Conservation (phyloP, 2,329 filamentous ascomycete species). For the Pyrenophora teres region DNA sequence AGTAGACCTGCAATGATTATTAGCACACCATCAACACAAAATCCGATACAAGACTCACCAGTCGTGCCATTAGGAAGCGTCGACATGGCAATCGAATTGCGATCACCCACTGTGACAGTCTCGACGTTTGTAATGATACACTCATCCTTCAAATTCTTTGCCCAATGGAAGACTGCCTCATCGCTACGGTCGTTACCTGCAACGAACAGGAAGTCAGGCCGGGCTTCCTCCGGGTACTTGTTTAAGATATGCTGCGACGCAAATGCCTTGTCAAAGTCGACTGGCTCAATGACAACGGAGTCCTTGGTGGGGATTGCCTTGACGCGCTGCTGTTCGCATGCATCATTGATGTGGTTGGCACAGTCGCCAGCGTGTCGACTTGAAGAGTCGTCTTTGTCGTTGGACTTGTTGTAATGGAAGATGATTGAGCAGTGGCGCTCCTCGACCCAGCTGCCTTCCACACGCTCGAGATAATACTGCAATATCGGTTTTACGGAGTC, state of each 20-base stretch:
- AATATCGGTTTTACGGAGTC: slow-evolving; percentile 80
- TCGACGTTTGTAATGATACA: slow-evolving; percentile 63
- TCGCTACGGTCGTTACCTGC: slow-evolving; percentile 91
- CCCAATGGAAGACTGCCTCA: slow-evolving; percentile 93
- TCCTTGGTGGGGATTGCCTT: slow-evolving; percentile 82
- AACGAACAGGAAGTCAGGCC: slow-evolving; percentile 82
- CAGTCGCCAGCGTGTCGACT: slow-evolving; percentile 84
- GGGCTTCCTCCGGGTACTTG: slow-evolving; percentile 31
- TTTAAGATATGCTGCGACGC: slow-evolving; percentile 77
- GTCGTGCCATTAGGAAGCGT: slow-evolving; percentile 91
- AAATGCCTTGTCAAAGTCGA: slow-evolving; percentile 85
- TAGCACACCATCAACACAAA: slow-evolving; percentile 1
- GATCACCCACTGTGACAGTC: slow-evolving; percentile 83
- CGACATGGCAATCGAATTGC: slow-evolving; percentile 84
- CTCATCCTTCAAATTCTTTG: slow-evolving; percentile 71
- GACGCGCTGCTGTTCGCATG: slow-evolving; percentile 80
- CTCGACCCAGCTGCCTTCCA: slow-evolving; percentile 85
- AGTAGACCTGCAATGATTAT: slow-evolving; percentile 33
- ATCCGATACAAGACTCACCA: slow-evolving; percentile 60
- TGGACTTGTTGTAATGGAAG: slow-evolving; percentile 85
- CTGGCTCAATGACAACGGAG: slow-evolving; percentile 80
- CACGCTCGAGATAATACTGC: slow-evolving; percentile 86
- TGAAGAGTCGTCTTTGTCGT: slow-evolving; percentile 72
- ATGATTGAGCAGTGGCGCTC: slow-evolving; percentile 89
- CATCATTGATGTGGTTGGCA: slow-evolving; percentile 93